These are phyloP conservation scores for Phialophora verrucosa DNA, from an alignment of 2,329 filamentous ascomycete species.

Conservation along the genomic window DNA sequence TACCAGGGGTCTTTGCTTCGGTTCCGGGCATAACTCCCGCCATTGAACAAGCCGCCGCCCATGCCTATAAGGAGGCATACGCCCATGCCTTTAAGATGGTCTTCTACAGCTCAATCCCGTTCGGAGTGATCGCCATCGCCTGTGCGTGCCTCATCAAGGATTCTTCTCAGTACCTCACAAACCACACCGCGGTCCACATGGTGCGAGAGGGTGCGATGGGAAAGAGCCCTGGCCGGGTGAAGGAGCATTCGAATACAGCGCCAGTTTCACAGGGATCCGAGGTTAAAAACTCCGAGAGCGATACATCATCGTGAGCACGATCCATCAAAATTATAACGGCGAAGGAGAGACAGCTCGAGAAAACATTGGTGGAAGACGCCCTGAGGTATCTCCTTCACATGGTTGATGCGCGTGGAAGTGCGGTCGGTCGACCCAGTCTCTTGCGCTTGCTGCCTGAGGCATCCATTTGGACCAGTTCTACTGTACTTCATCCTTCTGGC, in stretches of 20 bases:
- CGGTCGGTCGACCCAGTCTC: background rate
- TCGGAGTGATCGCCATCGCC: slow-evolving; percentile 34
- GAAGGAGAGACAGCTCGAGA: background rate
- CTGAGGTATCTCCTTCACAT: background rate
- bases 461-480: background rate
- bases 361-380: background rate
- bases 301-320: background rate
- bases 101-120: slow-evolving; percentile 41
- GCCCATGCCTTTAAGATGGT: slow-evolving; percentile 53
- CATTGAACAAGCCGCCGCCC: slow-evolving; percentile 45
- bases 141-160: slow-evolving; percentile 23
- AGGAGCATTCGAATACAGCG: background rate
- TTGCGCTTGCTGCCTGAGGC: background rate
- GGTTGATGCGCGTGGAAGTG: background rate
- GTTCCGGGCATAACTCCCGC: slow-evolving; percentile 47
- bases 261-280: background rate
- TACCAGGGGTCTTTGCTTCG: slow-evolving; percentile 37
- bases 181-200: slow-evolving; percentile 28
- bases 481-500: background rate
- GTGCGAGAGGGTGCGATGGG: slow-evolving; percentile 22
- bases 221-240: background rate
- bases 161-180: slow-evolving; percentile 28
- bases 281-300: background rate
- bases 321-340: background rate
- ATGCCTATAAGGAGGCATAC: slow-evolving; percentile 51